phyloP scores from a whole-genome alignment of 1,284 basidiomycete species.

The Cryptococcus wingfieldii region DNA sequence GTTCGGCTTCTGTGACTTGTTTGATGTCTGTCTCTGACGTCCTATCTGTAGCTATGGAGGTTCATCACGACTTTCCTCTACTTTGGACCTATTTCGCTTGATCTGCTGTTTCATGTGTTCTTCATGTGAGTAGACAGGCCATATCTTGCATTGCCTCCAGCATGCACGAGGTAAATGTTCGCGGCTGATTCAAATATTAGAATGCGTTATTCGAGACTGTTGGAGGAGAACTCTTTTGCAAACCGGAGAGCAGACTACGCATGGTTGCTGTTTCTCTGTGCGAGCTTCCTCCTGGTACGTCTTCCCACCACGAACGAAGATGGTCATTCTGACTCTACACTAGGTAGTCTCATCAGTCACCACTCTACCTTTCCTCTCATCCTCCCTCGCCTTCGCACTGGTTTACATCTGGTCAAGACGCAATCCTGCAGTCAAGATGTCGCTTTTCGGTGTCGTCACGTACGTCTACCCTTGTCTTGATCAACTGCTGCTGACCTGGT shows the following conservation, averaged over 20 bases:
- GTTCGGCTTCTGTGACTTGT: neutral
- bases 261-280: slow-evolving; percentile 79
- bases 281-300: slow-evolving; percentile 73
- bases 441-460: slow-evolving; percentile 88
- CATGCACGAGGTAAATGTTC: too few species aligned
- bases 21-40: slow-evolving; percentile 3
- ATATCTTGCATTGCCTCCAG: neutral
- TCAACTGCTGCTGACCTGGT: neutral
- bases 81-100: slow-evolving; percentile 88
- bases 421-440: slow-evolving; percentile 90
- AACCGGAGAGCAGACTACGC: slow-evolving; percentile 88
- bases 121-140: slow-evolving; percentile 70
- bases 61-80: slow-evolving; percentile 89
- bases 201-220: slow-evolving; percentile 92
- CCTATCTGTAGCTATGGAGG: slow-evolving; percentile 69
- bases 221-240: slow-evolving; percentile 92
- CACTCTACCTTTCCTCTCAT: slow-evolving; percentile 71
- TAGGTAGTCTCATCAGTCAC: slow-evolving; percentile 77
- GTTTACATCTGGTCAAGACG: slow-evolving; percentile 96
- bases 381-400: slow-evolving; percentile 74
- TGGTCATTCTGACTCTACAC: neutral
- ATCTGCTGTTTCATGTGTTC: slow-evolving; percentile 94
- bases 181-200: slow-evolving; percentile 48
- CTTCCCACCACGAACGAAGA: neutral
- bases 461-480: slow-evolving; percentile 17